Base-by-base conservation (phyloP, 2,329 filamentous ascomycete species). In the Neospermospora avenae region DNA sequence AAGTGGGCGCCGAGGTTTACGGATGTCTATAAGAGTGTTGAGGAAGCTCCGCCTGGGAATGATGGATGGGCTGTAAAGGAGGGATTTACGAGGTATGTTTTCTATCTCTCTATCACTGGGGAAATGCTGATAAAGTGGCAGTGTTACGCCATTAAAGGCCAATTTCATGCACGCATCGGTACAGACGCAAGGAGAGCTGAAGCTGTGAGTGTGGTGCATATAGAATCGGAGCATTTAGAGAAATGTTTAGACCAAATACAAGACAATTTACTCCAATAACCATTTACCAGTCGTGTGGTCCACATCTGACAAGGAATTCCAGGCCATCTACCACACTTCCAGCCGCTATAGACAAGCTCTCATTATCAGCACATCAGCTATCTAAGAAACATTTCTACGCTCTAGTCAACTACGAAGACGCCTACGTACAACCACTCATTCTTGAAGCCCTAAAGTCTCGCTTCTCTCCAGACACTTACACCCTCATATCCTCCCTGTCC, bases 21-120 rank as follows among this genome's bases (percentile, higher is more conserved):
- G 35, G 93, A 96, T 74, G 91, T 98, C 2, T 91, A 91, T 74
- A 84, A 89, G 72, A 93, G 89, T 67, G 92, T 97, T n/a, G 85
- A 92, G 67, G 84, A 88, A 65, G 86, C 88, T 41, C 79, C 80
- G 34, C 89, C 90, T 3, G 92, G 92, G 3, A 96, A 91, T 71
- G 95, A 99, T 75, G 95, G 93, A 5, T 97, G 93, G 91, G 88
- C 88, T 37, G 90, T 99, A 24, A 89, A 89, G 73, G 87, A 96
- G 72, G 91, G 91, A 28, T 85, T 88, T 74, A 96, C 93, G 13
- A 95, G 90, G 90, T 91, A 77, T 69, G 79, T 76, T 31, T 34
- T 44, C 31, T 39, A 28, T 20, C 1, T 8, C n/a, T 53, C 22
- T 45, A 20, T 48, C 44, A 28, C 54, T 35, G 16, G 41, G 31